Conservation (phyloP, 202 grass and related monocot genomes). For the Eragrostis tef region DNA sequence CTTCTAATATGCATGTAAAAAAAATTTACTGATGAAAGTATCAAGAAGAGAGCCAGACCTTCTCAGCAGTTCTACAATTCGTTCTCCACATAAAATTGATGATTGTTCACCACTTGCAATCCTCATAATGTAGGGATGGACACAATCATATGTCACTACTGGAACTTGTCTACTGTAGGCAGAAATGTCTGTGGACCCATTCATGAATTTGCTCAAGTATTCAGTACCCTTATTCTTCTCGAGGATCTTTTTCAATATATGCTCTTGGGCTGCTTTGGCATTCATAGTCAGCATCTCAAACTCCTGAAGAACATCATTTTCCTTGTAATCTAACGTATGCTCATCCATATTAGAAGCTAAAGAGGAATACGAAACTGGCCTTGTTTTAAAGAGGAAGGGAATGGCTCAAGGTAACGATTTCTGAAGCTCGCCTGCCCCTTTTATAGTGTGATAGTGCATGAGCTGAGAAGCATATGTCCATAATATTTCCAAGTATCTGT, state of each 20-base stretch:
- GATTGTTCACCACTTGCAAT: conserved; percentile 70
- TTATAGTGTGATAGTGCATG: conserved; percentile 55
- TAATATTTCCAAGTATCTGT: conserved; percentile 45
- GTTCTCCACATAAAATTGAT: conserved; percentile 68
- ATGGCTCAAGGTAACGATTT: conserved; percentile 42
- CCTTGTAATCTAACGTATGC: conserved; percentile 60
- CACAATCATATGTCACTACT: conserved; percentile 68
- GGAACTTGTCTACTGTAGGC: conserved; percentile 68
- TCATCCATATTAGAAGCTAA: conserved; percentile 58
- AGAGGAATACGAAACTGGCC: conserved; percentile 23
- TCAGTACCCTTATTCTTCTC: conserved; percentile 69
- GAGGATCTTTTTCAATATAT: conserved; percentile 68
- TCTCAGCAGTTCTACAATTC: conserved; percentile 71
- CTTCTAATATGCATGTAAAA: conserved; percentile 6
- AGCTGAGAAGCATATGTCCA: conserved; percentile 53
- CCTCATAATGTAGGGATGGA: conserved; percentile 70
- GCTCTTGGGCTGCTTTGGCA: conserved; percentile 62
- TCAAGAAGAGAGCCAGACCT: conserved; percentile 53
- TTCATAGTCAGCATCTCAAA: conserved; percentile 74
- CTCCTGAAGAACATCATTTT: conserved; percentile 58
- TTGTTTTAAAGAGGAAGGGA: conserved; percentile 37
- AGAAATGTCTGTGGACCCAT: conserved; percentile 61
- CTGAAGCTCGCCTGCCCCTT: conserved; percentile 47
- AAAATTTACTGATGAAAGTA: conserved; percentile 17
- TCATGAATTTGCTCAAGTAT: conserved; percentile 75